Conservation (phyloP, 352 stramenopile genomes). For the Heterotrichella gracilis region DNA sequence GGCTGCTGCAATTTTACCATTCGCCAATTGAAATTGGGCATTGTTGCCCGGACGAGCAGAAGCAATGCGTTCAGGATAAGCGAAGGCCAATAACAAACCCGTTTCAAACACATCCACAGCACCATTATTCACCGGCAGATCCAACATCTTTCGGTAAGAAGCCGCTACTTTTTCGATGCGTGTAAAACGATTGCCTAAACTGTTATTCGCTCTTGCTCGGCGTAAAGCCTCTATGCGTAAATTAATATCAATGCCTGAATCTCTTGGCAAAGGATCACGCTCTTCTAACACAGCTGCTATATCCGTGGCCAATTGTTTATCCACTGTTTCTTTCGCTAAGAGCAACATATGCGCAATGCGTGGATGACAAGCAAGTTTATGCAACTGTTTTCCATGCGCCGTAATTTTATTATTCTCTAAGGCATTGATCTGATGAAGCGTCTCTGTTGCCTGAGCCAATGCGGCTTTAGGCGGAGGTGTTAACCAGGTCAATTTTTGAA, state of each 20-base stretch:
- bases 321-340: background rate
- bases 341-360: background rate
- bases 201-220: background rate
- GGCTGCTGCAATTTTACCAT: background rate
- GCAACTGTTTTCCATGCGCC: background rate
- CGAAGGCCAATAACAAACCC: background rate
- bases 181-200: background rate
- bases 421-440: background rate
- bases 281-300: background rate
- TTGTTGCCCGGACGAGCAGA: background rate
- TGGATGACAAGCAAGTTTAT: background rate
- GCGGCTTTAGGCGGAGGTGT: background rate
- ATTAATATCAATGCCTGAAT: conserved; percentile 3
- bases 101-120: background rate
- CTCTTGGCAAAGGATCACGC: background rate
- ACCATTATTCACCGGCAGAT: background rate
- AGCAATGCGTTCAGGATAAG: background rate
- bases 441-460: background rate
- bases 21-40: background rate
- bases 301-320: background rate
- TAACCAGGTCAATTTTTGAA: background rate
- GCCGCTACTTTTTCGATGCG: background rate
- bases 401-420: background rate
- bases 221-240: background rate
- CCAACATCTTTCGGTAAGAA: background rate